Percentiles rank a stretch among this genome's conserved stretches.
These are phyloP conservation scores for Dioszegia aurantiaca DNA, from an alignment of 768 basidiomycete genomes.

Conservation along the genomic window DNA sequence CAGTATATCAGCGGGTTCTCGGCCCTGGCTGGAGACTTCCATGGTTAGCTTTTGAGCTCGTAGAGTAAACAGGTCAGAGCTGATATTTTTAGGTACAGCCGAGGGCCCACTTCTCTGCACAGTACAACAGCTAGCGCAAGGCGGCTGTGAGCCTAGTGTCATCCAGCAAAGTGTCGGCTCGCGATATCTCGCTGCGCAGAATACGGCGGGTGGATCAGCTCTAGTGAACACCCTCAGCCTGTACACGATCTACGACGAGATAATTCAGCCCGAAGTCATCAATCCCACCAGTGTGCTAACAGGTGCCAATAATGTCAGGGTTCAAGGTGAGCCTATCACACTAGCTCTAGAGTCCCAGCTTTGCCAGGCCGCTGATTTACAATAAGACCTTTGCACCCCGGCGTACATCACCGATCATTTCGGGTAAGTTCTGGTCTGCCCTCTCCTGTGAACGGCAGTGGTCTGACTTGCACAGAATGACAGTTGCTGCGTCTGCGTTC, in stretches of 20 bases:
- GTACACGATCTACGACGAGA: conserved; percentile 40
- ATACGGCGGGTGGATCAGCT: conserved; percentile 24
- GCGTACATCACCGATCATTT: conserved; percentile 15
- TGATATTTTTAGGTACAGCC: conserved; percentile 18
- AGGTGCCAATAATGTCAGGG: conserved; percentile 24
- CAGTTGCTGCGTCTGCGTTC: conserved; percentile 38
- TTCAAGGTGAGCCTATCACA: conserved; percentile 8
- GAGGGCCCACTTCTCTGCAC: conserved; percentile 27
- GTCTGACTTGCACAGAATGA: conserved; percentile 19
- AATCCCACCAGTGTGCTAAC: conserved; percentile 24
- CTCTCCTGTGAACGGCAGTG: too few relatives aligned
- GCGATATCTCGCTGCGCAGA: conserved; percentile 38
- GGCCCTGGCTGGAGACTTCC: conserved; percentile 37
- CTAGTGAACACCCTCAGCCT: conserved; percentile 41
- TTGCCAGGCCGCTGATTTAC: neutral
- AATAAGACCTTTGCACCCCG: neutral
- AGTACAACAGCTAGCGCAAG: conserved; percentile 17
- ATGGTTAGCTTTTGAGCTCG: conserved; percentile 18
- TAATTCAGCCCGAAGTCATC: conserved; percentile 38
- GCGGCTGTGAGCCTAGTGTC: conserved; percentile 35
- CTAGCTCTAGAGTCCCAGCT: too few relatives aligned
- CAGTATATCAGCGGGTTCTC: conserved; percentile 30
- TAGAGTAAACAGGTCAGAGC: neutral
- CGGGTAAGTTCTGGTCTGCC: conserved; percentile 9
- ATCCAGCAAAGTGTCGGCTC: conserved; percentile 41